phyloP scores from a whole-genome alignment of 345 rosid genomes.

The Eutrema yunnanense region DNA sequence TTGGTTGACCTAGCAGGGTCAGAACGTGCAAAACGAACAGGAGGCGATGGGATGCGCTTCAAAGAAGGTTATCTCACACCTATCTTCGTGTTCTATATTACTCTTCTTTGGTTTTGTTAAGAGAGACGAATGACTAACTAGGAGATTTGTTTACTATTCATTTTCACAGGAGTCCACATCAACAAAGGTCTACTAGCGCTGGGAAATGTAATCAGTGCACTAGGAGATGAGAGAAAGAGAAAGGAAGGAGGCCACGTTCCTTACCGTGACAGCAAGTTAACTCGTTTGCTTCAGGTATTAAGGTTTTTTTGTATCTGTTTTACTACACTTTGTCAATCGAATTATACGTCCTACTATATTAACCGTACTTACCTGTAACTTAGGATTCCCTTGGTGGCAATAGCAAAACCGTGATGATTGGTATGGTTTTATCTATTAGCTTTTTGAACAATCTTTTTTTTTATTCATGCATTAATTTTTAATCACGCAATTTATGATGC shows the following conservation, averaged over 20 bases:
- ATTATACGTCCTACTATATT: neutral
- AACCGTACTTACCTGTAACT: conserved; percentile 12
- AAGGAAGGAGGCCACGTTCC: conserved; percentile 98
- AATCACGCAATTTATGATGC: neutral
- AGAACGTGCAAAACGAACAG: conserved; percentile 93
- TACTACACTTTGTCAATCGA: neutral
- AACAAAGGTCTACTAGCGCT: conserved; percentile 93
- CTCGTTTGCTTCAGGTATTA: conserved; percentile 84
- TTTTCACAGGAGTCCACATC: conserved; percentile 68
- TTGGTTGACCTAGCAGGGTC: conserved; percentile 96
- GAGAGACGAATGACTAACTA: neutral
- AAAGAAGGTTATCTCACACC: conserved; percentile 68
- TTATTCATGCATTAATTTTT: neutral
- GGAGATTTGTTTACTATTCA: neutral
- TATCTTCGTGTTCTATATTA: neutral
- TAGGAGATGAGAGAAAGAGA: conserved; percentile 92
- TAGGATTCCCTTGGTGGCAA: conserved; percentile 99
- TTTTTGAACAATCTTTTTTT: neutral
- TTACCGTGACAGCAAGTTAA: conserved; percentile 98
- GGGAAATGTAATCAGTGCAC: conserved; percentile 92
- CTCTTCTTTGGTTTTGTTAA: conserved; percentile 11
- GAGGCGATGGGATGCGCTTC: conserved; percentile 92
- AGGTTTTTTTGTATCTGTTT: neutral
- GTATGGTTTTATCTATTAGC: conserved; percentile 39
- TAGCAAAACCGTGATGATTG: conserved; percentile 98